Evolutionary conservation across 345 rosid genomes (phyloP), one percentile per base, ranked within the genome.

Genomic region (Luvunga scandens): DNA sequence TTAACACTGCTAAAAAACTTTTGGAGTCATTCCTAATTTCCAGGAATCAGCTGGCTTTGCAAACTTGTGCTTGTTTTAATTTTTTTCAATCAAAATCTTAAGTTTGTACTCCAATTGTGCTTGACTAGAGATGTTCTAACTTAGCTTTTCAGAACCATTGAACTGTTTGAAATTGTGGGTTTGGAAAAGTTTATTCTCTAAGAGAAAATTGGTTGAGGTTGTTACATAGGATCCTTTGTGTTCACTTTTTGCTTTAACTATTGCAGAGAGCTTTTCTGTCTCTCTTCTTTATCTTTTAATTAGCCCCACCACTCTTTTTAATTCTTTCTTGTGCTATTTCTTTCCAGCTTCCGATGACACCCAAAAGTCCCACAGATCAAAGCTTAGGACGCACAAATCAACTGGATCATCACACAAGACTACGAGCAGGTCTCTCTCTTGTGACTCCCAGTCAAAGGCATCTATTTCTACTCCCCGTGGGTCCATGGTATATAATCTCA

Each of bases 391-490:
- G 9, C 88, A 88, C 63, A 94, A 91, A 83, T 91, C 93, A 72
- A 84, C 89, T 8, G 89, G 96, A 57, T 92, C 94, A 69, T 88
- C 97, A 69, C 90, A 91, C 71, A 94, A 86, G 92, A 82, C 92
- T 33, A 79, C 87, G 85, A 88, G 90, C 86, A 82, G 88, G 85
- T 89, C 97, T 22, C 77, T 89, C 50, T 94, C 98, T 62, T 90
- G 91, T 85, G 99, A 95, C 72, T 91, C 94, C 9, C 99, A 92
- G 66, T 91, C 92, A 19, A 94, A 92, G 84, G 84, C 84, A 48
- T 92, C 97, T 62, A 78, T 85, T 72, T 84, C 90, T 31, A 79
- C 91, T 3, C 85, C 89, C 71, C 86, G 84, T 75, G 89, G 85
- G 80, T 78, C 89, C 87, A 75, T 81, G 89, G 98, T 96, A 86